Evolutionary conservation across 257 asterid genomes (phyloP).

Genomic region (Rauvolfia tetraphylla): DNA sequence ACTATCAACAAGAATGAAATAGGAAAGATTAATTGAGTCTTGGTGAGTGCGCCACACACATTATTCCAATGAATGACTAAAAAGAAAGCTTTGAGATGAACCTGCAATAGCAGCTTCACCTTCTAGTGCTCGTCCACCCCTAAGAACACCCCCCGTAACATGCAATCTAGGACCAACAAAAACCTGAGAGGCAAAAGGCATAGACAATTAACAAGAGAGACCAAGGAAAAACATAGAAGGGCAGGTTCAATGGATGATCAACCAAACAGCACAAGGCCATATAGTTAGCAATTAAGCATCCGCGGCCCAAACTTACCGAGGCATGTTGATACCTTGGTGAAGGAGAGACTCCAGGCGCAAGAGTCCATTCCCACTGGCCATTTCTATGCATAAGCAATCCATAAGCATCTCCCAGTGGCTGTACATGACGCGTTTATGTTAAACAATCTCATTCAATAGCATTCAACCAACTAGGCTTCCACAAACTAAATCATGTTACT

Average conservation of each 20-base stretch:
- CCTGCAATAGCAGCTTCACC: conserved; percentile 92
- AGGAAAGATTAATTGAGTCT: conserved; percentile 17
- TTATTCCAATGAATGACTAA: conserved; percentile 21
- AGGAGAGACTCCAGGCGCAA: conserved; percentile 98
- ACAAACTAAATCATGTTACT: neutral
- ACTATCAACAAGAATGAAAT: conserved; percentile 47
- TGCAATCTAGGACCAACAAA: conserved; percentile 98
- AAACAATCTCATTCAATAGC: conserved; percentile 21
- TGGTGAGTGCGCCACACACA: conserved; percentile 4
- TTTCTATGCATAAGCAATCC: conserved; percentile 98
- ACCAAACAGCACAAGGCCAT: conserved; percentile 1
- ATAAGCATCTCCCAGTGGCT: conserved; percentile 94
- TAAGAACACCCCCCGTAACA: conserved; percentile 96
- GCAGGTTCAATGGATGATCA: neutral
- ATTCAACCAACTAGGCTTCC: conserved; percentile 7
- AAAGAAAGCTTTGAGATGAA: conserved; percentile 24
- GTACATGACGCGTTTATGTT: conserved; percentile 26
- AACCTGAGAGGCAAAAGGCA: conserved; percentile 47
- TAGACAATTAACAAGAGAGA: neutral
- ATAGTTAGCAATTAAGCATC: neutral
- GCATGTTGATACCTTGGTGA: conserved; percentile 98
- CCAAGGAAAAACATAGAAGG: too few species aligned
- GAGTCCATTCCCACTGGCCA: conserved; percentile 99
- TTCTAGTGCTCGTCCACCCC: conserved; percentile 97
- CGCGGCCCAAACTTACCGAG: conserved; percentile 55